These are phyloP conservation scores for Tuber magnatum DNA, from an alignment of 495 filamentous ascomycete genomes.

Conservation along the genomic window DNA sequence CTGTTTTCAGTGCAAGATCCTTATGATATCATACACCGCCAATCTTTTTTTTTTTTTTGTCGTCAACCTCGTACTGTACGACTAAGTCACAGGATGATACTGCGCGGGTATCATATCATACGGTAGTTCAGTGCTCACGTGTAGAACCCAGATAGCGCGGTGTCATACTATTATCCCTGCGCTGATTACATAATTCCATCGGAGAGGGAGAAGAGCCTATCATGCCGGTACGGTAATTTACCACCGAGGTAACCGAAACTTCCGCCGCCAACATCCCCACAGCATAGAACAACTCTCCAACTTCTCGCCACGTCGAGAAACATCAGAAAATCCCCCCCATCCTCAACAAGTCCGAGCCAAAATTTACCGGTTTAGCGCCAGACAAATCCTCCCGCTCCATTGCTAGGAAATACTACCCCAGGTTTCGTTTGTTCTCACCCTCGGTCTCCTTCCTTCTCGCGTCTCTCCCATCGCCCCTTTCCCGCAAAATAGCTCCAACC, in stretches of 20 bases:
- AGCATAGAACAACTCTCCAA: neutral
- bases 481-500: conserved; percentile 12
- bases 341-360: neutral
- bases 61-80: too few species aligned
- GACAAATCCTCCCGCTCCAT: neutral
- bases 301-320: neutral
- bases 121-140: too few species aligned
- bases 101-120: too few species aligned
- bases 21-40: too few species aligned
- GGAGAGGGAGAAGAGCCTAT: neutral
- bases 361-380: neutral
- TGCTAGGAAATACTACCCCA: neutral
- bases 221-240: too few species aligned
- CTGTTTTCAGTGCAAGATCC: too few species aligned
- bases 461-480: neutral
- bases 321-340: neutral
- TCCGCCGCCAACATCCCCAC: neutral
- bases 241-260: neutral
- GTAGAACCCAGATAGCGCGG: too few species aligned
- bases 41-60: too few species aligned
- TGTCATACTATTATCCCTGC: too few species aligned
- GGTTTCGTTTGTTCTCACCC: neutral
- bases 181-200: neutral
- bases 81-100: too few species aligned
- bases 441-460: neutral